phyloP scores from a whole-genome alignment of 2,329 filamentous ascomycete genomes.

The Alternaria triticina region DNA sequence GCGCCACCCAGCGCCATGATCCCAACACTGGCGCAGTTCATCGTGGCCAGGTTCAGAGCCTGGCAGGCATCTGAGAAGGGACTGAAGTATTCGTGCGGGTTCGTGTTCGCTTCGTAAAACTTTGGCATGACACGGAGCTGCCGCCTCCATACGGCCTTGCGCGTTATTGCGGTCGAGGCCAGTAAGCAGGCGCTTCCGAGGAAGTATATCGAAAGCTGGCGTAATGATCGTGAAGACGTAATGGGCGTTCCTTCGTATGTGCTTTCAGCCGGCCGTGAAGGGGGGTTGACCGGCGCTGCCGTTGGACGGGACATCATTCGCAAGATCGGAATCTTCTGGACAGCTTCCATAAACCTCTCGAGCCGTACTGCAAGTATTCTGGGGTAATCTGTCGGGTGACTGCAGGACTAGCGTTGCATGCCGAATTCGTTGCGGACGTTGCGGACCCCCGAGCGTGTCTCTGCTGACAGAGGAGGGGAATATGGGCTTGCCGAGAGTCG shows the following conservation, averaged over 20 bases:
- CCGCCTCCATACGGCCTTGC: conserved; percentile 69
- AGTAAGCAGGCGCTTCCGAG: conserved; percentile 78
- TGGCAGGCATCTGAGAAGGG: conserved; percentile 77
- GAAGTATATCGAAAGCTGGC: conserved; percentile 73
- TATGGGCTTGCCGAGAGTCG: neutral
- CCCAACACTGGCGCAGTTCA: conserved; percentile 79
- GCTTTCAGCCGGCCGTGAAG: conserved; percentile 22
- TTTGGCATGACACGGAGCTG: conserved; percentile 67
- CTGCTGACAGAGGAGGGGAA: neutral
- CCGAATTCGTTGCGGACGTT: conserved; percentile 23
- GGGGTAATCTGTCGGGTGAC: conserved; percentile 17
- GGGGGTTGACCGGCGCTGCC: conserved; percentile 24
- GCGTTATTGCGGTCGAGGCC: conserved; percentile 70
- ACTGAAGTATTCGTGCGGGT: conserved; percentile 59
- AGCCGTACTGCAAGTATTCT: conserved; percentile 13
- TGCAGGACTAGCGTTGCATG: conserved; percentile 30
- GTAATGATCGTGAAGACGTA: conserved; percentile 59
- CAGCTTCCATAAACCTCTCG: conserved; percentile 26
- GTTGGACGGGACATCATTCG: conserved; percentile 34
- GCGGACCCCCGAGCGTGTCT: conserved; percentile 23
- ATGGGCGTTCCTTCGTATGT: conserved; percentile 40
- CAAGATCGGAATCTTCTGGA: conserved; percentile 26
- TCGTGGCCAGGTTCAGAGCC: conserved; percentile 83
- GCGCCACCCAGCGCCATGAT: conserved; percentile 77
- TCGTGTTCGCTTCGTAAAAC: conserved; percentile 71